Conservation (phyloP, 208 protist species). For the Wallacemonas collosoma region DNA sequence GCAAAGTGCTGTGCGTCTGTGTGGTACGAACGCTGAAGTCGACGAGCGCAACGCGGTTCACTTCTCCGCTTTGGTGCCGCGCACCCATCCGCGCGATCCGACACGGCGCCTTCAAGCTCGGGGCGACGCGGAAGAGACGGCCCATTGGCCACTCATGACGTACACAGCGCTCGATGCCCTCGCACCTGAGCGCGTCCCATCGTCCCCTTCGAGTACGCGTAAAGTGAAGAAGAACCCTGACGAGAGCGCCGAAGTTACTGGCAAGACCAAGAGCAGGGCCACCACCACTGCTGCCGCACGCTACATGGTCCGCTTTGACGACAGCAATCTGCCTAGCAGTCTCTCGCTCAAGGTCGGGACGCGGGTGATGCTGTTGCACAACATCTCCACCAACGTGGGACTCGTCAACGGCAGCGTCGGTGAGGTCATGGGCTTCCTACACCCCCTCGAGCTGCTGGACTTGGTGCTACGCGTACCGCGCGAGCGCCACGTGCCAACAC, state of each 20-base stretch:
- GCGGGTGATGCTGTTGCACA: slow-evolving; percentile 70
- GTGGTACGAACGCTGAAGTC: slow-evolving; percentile 72
- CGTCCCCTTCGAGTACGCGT: slow-evolving; percentile 31
- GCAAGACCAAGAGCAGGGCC: no score
- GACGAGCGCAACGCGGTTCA: slow-evolving; percentile 59
- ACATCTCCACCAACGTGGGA: slow-evolving; percentile 54
- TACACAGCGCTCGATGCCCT: slow-evolving; percentile 4
- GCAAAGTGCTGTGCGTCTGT: slow-evolving; percentile 48
- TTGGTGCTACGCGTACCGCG: slow-evolving; percentile 40
- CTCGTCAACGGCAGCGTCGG: slow-evolving; percentile 82
- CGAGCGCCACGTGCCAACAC: slow-evolving; percentile 22
- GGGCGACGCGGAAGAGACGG: background rate
- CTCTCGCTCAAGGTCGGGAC: slow-evolving; percentile 73
- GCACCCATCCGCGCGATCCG: slow-evolving; percentile 19
- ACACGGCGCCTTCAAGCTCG: background rate
- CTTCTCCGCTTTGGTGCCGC: slow-evolving; percentile 50
- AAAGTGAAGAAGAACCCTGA: background rate
- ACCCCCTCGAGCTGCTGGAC: slow-evolving; percentile 66
- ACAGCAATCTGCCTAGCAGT: slow-evolving; percentile 38
- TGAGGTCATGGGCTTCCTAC: slow-evolving; percentile 72
- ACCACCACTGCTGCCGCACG: background rate
- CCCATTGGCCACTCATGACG: background rate
- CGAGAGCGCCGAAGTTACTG: no score
- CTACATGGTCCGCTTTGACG: slow-evolving; percentile 47
- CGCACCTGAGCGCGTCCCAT: slow-evolving; percentile 18